phyloP scores from a whole-genome alignment of 306 rosid genomes.

The Sechiopsis laciniata region DNA sequence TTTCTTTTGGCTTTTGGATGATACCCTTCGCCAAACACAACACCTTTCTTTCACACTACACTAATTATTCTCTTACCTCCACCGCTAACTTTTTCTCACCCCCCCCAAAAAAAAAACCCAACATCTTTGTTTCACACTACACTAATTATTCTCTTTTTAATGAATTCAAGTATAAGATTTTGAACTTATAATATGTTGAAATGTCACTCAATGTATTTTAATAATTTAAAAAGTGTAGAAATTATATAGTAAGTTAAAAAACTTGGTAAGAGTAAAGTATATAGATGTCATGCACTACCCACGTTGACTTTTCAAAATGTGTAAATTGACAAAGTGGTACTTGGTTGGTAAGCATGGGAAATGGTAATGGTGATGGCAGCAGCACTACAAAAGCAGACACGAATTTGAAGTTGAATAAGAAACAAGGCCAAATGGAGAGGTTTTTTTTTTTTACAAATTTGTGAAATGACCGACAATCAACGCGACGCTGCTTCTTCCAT shows the following conservation, averaged over 20 bases:
- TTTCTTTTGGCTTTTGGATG: background rate
- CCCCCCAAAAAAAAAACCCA: too few relatives aligned
- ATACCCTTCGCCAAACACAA: background rate
- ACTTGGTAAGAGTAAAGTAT: too few relatives aligned
- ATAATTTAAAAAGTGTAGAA: too few relatives aligned
- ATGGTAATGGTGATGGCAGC: background rate
- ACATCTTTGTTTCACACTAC: too few relatives aligned
- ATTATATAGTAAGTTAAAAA: too few relatives aligned
- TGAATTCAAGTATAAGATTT: too few relatives aligned
- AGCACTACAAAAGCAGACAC: background rate
- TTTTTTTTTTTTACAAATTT: background rate
- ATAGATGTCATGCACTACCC: too few relatives aligned
- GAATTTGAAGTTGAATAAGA: background rate
- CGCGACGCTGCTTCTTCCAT: slow-evolving; percentile 7
- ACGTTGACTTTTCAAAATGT: background rate
- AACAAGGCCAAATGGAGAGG: background rate
- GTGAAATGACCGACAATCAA: slow-evolving; percentile 4
- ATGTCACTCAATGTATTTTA: too few relatives aligned
- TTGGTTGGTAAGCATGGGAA: background rate
- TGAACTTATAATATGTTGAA: too few relatives aligned
- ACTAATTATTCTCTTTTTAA: too few relatives aligned
- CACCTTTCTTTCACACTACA: background rate
- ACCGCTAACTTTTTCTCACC: background rate
- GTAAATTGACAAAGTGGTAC: too few relatives aligned
- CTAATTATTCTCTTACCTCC: background rate